phyloP scores from a whole-genome alignment of 2,329 filamentous ascomycete species.

The Dothideomycetes sp. region DNA sequence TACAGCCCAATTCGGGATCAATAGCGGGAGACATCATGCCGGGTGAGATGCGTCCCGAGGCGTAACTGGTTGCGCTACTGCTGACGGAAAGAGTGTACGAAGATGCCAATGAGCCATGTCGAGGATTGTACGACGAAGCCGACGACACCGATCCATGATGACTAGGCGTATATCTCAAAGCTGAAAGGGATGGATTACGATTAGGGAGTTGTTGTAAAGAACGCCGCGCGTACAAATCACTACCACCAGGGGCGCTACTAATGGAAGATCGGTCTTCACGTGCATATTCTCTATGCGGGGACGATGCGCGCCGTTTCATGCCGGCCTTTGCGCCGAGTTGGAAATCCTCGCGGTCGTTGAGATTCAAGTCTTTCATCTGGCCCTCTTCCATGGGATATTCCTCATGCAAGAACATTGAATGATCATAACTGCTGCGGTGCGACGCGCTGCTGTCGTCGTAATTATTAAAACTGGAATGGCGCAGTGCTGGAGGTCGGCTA shows the following conservation, averaged over 20 bases:
- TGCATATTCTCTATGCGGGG: slow-evolving; percentile 48
- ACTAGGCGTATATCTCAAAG: slow-evolving; percentile 42
- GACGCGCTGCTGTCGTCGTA: slow-evolving; percentile 41
- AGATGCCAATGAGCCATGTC: slow-evolving; percentile 55
- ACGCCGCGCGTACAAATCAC: slow-evolving; percentile 45
- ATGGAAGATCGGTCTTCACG: slow-evolving; percentile 38
- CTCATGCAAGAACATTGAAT: slow-evolving; percentile 45
- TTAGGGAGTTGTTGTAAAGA: slow-evolving; percentile 49
- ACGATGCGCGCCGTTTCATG: slow-evolving; percentile 56
- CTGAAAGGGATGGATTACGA: slow-evolving; percentile 45
- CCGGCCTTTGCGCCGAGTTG: slow-evolving; percentile 40
- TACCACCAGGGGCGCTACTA: slow-evolving; percentile 33
- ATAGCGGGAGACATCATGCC: slow-evolving; percentile 49
- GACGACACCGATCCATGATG: slow-evolving; percentile 56
- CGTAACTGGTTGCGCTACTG: slow-evolving; percentile 58
- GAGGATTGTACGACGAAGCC: slow-evolving; percentile 52
- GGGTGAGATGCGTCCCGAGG: slow-evolving; percentile 53
- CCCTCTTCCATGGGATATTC: slow-evolving; percentile 45
- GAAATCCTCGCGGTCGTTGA: slow-evolving; percentile 45
- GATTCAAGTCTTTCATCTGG: slow-evolving; percentile 42
- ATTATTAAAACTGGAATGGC: slow-evolving; percentile 30
- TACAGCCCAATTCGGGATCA: slow-evolving; percentile 46
- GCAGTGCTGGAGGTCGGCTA: slow-evolving; percentile 21
- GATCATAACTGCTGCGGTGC: slow-evolving; percentile 55
- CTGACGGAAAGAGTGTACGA: slow-evolving; percentile 48